These are phyloP conservation scores for Coprinopsis marcescibilis DNA, from an alignment of 768 basidiomycete genomes.

Conservation along the genomic window DNA sequence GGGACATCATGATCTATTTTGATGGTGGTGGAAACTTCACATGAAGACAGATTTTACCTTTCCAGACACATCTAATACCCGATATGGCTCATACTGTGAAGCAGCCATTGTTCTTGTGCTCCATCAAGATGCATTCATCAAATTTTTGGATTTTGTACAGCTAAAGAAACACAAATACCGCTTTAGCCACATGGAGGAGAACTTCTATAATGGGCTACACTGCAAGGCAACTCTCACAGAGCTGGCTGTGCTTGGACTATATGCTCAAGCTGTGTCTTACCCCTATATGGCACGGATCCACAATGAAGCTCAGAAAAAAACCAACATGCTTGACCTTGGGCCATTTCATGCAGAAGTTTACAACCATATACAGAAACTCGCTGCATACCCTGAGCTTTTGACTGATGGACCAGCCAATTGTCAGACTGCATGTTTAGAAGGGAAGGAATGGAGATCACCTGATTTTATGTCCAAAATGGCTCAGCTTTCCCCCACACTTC, in stretches of 20 bases:
- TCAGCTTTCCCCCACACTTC: conserved; percentile 5
- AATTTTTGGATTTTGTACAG: conserved; percentile 20
- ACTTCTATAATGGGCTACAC: conserved; percentile 21
- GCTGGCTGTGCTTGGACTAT: conserved; percentile 21
- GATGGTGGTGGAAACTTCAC: conserved; percentile 11
- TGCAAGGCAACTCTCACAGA: conserved; percentile 23
- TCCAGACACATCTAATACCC: conserved; percentile 28
- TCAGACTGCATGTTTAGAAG: conserved; percentile 18
- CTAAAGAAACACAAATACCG: conserved; percentile 21
- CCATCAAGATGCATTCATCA: conserved; percentile 15
- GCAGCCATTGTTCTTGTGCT: conserved; percentile 22
- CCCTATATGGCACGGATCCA: conserved; percentile 25
- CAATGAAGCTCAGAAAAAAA: neutral
- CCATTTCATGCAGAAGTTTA: conserved; percentile 17
- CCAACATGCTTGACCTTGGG: conserved; percentile 23
- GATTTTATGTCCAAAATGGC: conserved; percentile 17
- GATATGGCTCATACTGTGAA: conserved; percentile 20
- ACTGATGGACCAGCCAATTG: conserved; percentile 13
- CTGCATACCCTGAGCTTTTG: conserved; percentile 17
- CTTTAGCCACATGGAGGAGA: conserved; percentile 21
- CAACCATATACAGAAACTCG: conserved; percentile 16
- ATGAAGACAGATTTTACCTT: conserved; percentile 17
- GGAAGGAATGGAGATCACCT: conserved; percentile 19
- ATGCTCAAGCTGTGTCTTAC: conserved; percentile 20
- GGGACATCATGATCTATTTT: conserved; percentile 20